Base-by-base conservation (phyloP, 2,329 filamentous ascomycete genomes). In the Penicillium sp. region DNA sequence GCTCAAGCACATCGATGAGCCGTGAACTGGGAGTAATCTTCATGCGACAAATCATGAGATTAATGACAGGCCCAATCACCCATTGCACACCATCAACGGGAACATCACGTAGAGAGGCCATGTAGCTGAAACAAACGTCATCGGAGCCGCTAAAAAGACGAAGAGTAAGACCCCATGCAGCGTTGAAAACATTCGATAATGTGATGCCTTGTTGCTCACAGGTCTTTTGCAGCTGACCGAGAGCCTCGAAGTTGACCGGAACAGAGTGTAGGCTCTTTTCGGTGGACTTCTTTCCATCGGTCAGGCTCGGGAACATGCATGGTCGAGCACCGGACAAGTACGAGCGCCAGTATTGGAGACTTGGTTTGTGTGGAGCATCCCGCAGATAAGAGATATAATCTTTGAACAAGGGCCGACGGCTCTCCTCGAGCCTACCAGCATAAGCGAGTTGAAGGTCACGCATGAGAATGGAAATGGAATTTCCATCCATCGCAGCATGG, bases 141-240 rank as follows among this genome's bases (percentile, higher is more conserved):
- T 93, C 71, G 0, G 89, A 89, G 6, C 88, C 75, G 0, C 81
- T 81, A 54, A 78, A 68, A 29, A 73, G 73, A 13, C 78, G 76
- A 1, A 95, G 69, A 0, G 82, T 81, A 1, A 79, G 74, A 0
- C 82, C 70, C 85, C 90, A 95, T 2, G 83, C 74, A 3, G 86
- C 83, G 65, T 95, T 86, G 3, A 90, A 73, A 0, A 71, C 68
- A 48, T 76, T 78, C 2, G 76, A 71, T 2, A 78, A 47, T 0
- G 76, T 79, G 13, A 78, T 63, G 4, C 71, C 71, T 41, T 69
- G 61, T 5, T 61, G 55, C 35, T 73, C 70, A 51, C 75, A 78
- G 8, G 66, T 60, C 0, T 24, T 46, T 38, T 70, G 69, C 1
- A 75, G 59, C 4, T 59, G 58, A 0, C 43, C 26, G 13, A 71